These are phyloP conservation scores for Phaeosphaeria sp. DNA, from an alignment of 2,329 filamentous ascomycete genomes.

Conservation along the genomic window DNA sequence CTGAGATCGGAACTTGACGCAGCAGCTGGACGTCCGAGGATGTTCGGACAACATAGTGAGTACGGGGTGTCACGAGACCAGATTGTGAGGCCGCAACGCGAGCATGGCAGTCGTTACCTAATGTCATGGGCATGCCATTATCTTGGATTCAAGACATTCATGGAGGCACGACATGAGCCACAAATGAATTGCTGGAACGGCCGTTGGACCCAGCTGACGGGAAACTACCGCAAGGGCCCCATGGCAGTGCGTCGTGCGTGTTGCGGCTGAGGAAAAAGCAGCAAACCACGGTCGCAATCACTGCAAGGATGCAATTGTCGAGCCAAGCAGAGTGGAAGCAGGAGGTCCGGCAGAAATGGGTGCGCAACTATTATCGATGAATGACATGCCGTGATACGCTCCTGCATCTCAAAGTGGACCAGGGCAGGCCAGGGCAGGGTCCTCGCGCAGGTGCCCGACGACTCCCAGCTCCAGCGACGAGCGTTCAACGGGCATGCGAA, in stretches of 20 bases:
- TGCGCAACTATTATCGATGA: not conserved
- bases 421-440: constrained; percentile 1
- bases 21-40: constrained; percentile 17
- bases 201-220: constrained; percentile 46
- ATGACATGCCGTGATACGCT: constrained; percentile 13
- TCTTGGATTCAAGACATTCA: constrained; percentile 24
- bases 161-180: constrained; percentile 43
- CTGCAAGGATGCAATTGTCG: not conserved
- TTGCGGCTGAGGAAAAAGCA: constrained; percentile 34
- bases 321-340: constrained; percentile 14
- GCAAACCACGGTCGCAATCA: constrained; percentile 9
- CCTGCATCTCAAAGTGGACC: constrained; percentile 8
- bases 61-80: constrained; percentile 6
- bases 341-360: constrained; percentile 8
- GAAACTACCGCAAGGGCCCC: constrained; percentile 34
- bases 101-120: constrained; percentile 6
- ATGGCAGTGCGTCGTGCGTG: constrained; percentile 21
- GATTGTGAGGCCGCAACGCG: constrained; percentile 2
- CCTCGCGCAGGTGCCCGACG: constrained; percentile 7
- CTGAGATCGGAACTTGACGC: constrained; percentile 19
- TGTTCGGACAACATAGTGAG: constrained; percentile 15
- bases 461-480: constrained; percentile 6
- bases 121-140: constrained; percentile 7
- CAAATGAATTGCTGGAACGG: constrained; percentile 42
- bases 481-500: constrained; percentile 23